Evolutionary conservation across 345 rosid genomes (phyloP), one percentile per base, ranked within the genome.

Genomic region (Rhodamnia rubescens): DNA sequence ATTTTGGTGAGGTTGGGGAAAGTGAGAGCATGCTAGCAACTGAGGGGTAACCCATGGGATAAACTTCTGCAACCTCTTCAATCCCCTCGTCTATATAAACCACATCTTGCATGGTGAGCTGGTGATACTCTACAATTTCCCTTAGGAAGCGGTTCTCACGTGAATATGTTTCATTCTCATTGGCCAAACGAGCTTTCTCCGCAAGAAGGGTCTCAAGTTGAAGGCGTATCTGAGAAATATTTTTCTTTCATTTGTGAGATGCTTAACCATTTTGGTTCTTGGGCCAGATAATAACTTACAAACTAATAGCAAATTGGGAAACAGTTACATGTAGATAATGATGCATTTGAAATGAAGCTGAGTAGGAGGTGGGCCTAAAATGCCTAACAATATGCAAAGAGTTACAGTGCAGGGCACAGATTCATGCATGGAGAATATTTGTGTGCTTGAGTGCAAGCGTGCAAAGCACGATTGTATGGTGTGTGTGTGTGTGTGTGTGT

Each of bases 191-290:
- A 2, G 98, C 97, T 89, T 98, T 98, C 90, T 98, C 99, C 11
- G 98, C 99, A 85, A 98, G 89, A 24, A 98, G 93, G 21, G 99
- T 94, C 89, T 98, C 99, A n/a, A 98, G 90, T 83, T 98, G 99
- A 85, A 95, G 96, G 61, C 99, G 95, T 85, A 98, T 95, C 99
- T 97, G 94, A 80, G 6, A 83, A 83, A 44, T 42, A 44, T 78
- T 12, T 74, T 10, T 26, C 18, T 29, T 29, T 20, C 1, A 44
- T 44, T 44, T 47, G n/a, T 75, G 64, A 82, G 82, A 49, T 81
- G 84, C 24, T 52, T 20, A 15, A 82, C 11, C 44, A 42, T 69
- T 69, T 20, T 69, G 47, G 47, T 18, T 69, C 80, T 69, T 69
- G 84, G 44, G 27, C 20, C 15, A 14, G 24, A 29, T 51, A 51